These are phyloP conservation scores for Sphagnurus paluster DNA, from an alignment of 1,284 basidiomycete genomes.

Conservation along the genomic window DNA sequence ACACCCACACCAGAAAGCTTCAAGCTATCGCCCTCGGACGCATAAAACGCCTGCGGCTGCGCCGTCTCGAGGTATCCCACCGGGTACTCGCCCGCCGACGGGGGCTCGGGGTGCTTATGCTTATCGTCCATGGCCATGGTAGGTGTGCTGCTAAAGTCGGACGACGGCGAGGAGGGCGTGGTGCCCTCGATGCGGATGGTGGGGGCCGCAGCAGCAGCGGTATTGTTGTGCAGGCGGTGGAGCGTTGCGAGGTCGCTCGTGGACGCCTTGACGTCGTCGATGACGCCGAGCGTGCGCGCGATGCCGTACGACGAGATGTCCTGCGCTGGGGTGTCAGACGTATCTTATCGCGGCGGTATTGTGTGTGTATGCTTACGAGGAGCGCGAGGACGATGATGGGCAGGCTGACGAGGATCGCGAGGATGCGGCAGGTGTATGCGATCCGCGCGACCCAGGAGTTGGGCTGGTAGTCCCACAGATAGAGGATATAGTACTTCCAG, in stretches of 20 bases:
- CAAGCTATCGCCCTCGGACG: constrained; percentile 50
- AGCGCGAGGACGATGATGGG: constrained; percentile 66
- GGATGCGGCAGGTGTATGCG: constrained; percentile 63
- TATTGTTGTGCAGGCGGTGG: constrained; percentile 22
- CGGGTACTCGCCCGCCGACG: constrained; percentile 2
- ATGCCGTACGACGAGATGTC: constrained; percentile 80
- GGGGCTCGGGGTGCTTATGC: constrained; percentile 11
- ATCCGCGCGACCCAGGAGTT: constrained; percentile 68
- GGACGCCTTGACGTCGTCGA: constrained; percentile 69
- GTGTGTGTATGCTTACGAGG: constrained; percentile 43
- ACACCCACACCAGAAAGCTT: constrained; percentile 67
- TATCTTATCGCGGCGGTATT: constrained; percentile 10
- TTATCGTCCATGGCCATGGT: constrained; percentile 12
- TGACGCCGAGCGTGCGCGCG: constrained; percentile 76
- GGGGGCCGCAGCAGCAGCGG: no score
- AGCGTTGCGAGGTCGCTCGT: constrained; percentile 53
- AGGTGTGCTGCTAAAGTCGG: constrained; percentile 23
- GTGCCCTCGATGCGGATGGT: constrained; percentile 31
- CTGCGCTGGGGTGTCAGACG: no score
- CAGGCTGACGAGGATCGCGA: constrained; percentile 61
- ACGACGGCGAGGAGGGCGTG: constrained; percentile 23
- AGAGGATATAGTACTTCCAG: constrained; percentile 59
- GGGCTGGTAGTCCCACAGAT: constrained; percentile 61
- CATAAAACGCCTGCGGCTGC: constrained; percentile 48
- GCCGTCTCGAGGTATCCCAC: constrained; percentile 23